Evolutionary conservation across 2,329 filamentous ascomycete genomes (phyloP).

Genomic region (Penicillium rolfsii): DNA sequence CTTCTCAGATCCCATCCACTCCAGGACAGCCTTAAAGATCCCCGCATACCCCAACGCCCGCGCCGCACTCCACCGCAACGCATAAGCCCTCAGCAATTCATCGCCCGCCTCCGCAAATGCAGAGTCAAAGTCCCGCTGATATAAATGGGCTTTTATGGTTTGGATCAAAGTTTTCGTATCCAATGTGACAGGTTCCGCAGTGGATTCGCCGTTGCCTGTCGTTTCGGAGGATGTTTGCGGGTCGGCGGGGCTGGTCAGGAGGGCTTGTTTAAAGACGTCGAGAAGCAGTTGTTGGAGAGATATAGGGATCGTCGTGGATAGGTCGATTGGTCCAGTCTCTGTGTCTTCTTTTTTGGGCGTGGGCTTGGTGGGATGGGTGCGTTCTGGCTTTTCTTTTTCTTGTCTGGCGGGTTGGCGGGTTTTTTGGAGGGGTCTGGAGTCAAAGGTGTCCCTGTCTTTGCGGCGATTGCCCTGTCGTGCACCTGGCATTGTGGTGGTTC

Average conservation of each 20-base stretch:
- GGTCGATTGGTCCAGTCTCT: constrained; percentile 22
- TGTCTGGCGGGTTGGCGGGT: constrained; percentile 14
- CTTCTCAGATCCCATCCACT: constrained; percentile 18
- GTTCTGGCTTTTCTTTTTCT: constrained; percentile 12
- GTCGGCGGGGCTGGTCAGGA: constrained; percentile 45
- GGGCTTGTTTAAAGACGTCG: constrained; percentile 71
- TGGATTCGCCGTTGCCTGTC: constrained; percentile 3
- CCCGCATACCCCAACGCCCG: constrained; percentile 79
- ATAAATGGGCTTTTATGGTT: constrained; percentile 82
- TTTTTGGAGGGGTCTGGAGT: constrained; percentile 15
- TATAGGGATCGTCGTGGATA: constrained; percentile 48
- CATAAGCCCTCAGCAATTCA: constrained; percentile 78
- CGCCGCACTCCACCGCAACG: constrained; percentile 86
- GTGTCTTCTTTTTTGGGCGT: not conserved
- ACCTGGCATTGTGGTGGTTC: constrained; percentile 10
- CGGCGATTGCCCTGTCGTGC: constrained; percentile 19
- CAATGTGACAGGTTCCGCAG: constrained; percentile 11
- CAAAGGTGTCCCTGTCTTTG: constrained; percentile 7
- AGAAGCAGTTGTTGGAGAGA: constrained; percentile 71
- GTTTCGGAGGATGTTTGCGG: not conserved
- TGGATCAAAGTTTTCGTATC: constrained; percentile 65
- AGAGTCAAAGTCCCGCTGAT: constrained; percentile 76
- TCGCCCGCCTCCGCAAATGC: constrained; percentile 70
- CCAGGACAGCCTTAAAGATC: constrained; percentile 52
- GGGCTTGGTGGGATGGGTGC: constrained; percentile 8